phyloP scores from a whole-genome alignment of 2,329 filamentous ascomycete genomes.

The Colletotrichum lini region DNA sequence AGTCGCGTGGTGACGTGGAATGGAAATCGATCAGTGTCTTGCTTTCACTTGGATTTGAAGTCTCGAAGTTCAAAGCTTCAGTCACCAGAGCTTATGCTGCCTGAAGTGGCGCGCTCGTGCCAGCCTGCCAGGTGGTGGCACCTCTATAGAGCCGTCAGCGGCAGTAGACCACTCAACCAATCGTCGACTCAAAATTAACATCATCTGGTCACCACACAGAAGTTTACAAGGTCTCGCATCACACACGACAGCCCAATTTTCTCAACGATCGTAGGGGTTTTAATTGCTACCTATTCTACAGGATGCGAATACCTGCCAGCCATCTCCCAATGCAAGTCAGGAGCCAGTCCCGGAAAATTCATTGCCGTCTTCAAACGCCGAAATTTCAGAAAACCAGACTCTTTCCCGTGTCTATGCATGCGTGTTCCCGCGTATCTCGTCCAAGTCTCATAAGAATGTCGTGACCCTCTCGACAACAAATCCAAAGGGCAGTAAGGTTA shows the following conservation, averaged over 20 bases:
- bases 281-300: conserved; percentile 23
- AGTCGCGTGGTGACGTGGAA: conserved; percentile 2
- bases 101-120: conserved; percentile 16
- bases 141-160: background rate
- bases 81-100: conserved; percentile 27
- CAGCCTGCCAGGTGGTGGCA: background rate
- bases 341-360: conserved; percentile 37
- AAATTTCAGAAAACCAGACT: conserved; percentile 34
- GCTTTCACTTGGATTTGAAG: conserved; percentile 30
- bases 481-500: conserved; percentile 22
- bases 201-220: background rate
- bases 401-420: conserved; percentile 31
- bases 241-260: background rate
- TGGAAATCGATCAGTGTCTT: conserved; percentile 13
- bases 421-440: conserved; percentile 31
- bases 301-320: conserved; percentile 20
- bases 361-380: conserved; percentile 35
- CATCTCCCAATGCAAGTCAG: conserved; percentile 26
- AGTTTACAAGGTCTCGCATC: background rate
- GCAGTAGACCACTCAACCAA: background rate
- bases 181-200: conserved; percentile 8
- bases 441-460: conserved; percentile 39
- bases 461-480: conserved; percentile 23
- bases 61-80: conserved; percentile 26
- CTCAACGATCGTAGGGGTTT: conserved; percentile 30